Evolutionary conservation across 2,329 filamentous ascomycete genomes (phyloP).

Genomic region (Xylaria sp.): DNA sequence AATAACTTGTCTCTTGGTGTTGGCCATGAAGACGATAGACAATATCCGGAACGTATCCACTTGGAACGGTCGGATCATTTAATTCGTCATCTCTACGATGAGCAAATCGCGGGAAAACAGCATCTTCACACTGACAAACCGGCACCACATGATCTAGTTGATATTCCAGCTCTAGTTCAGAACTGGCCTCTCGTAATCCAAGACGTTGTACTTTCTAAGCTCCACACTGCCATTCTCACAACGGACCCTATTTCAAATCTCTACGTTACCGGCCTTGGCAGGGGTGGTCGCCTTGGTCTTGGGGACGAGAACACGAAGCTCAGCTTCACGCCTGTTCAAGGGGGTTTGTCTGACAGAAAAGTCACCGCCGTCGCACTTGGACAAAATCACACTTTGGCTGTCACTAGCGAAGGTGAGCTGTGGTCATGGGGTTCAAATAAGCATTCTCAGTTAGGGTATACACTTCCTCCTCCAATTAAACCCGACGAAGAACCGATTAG

Average conservation of each 20-base stretch:
- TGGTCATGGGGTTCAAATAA: constrained; percentile 95
- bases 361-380: constrained; percentile 82
- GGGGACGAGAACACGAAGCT: constrained; percentile 92
- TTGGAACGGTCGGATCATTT: constrained; percentile 80
- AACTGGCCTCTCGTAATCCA: constrained; percentile 76
- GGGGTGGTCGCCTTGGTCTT: constrained; percentile 85
- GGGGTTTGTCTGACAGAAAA: constrained; percentile 75
- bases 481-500: constrained; percentile 86
- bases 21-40: constrained; percentile 93
- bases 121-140: constrained; percentile 39
- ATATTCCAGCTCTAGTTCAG: constrained; percentile 74
- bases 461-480: constrained; percentile 67
- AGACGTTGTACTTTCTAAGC: constrained; percentile 85
- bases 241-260: constrained; percentile 87
- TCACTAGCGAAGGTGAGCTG: constrained; percentile 85
- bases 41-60: constrained; percentile 84
- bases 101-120: constrained; percentile 60
- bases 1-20: constrained; percentile 92
- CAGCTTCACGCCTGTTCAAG: constrained; percentile 81
- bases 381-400: constrained; percentile 86
- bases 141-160: constrained; percentile 44
- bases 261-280: constrained; percentile 90
- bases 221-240: constrained; percentile 89
- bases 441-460: constrained; percentile 85
- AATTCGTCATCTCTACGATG: constrained; percentile 73